These are phyloP conservation scores for Lathyrus sativus DNA, from an alignment of 306 rosid species.

Conservation along the genomic window DNA sequence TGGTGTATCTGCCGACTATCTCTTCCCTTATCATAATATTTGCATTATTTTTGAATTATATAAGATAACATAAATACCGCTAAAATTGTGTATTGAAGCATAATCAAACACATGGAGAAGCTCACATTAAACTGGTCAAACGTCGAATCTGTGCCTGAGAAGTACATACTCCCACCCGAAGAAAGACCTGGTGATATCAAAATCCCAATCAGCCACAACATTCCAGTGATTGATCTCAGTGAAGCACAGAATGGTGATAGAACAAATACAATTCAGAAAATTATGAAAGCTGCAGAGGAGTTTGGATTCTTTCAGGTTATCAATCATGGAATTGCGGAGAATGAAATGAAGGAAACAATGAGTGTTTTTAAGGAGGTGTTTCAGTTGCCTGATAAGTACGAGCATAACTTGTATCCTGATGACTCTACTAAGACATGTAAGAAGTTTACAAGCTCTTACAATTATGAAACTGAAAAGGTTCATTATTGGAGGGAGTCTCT, in stretches of 20 bases:
- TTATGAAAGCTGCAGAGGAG: conserved; percentile 34
- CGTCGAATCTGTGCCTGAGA: conserved; percentile 20
- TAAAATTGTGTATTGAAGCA: neutral
- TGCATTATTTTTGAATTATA: too few species aligned
- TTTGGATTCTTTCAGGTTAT: too few species aligned
- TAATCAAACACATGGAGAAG: conserved; percentile 29
- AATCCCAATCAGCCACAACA: conserved; percentile 3
- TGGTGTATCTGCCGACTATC: too few species aligned
- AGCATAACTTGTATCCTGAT: conserved; percentile 26
- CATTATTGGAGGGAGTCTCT: conserved; percentile 37
- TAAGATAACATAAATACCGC: too few species aligned
- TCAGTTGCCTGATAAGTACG: conserved; percentile 27
- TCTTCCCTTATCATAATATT: too few species aligned
- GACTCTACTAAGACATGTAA: conserved; percentile 28
- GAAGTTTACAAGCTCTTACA: conserved; percentile 27
- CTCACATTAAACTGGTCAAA: conserved; percentile 29
- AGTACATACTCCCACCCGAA: conserved; percentile 42
- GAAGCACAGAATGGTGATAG: neutral
- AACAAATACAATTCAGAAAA: conserved; percentile 26
- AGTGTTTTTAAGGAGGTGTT: conserved; percentile 17
- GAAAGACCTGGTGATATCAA: conserved; percentile 36
- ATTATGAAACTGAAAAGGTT: conserved; percentile 37
- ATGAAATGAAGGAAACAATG: too few species aligned
- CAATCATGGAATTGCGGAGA: too few species aligned
- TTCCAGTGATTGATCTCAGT: conserved; percentile 37